Conservation (phyloP, 176 grass and related monocot species). For the Rhynchospora breviuscula region DNA sequence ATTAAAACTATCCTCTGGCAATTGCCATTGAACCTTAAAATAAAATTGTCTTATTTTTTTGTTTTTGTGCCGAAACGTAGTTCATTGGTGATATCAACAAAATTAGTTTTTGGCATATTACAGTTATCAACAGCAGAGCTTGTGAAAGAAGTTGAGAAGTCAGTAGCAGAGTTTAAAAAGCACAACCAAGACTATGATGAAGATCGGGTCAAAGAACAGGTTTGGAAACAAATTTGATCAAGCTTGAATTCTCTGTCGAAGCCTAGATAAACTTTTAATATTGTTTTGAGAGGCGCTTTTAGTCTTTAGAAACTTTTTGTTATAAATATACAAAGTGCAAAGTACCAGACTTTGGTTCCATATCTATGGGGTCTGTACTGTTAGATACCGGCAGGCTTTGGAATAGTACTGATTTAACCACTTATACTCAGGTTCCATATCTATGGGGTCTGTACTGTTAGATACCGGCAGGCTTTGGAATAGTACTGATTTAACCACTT, state of each 20-base stretch:
- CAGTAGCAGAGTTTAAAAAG: slow-evolving; percentile 66
- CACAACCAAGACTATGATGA: slow-evolving; percentile 93
- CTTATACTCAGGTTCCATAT: not conserved
- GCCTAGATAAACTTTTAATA: not conserved
- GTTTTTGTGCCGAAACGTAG: not conserved
- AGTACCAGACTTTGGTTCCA: not conserved
- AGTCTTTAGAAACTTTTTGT: not conserved
- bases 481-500: not conserved
- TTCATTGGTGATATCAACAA: slow-evolving; percentile 21
- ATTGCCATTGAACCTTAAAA: too few relatives aligned
- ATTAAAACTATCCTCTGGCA: too few relatives aligned
- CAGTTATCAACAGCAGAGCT: slow-evolving; percentile 84
- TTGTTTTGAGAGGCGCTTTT: not conserved
- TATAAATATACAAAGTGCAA: not conserved
- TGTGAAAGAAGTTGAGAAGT: slow-evolving; percentile 82
- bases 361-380: not conserved
- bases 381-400: not conserved
- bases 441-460: not conserved
- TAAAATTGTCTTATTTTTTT: not conserved
- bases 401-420: not conserved
- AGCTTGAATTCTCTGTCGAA: not conserved
- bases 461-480: not conserved
- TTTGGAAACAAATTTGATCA: slow-evolving; percentile 29
- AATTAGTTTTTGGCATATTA: slow-evolving; percentile 17
- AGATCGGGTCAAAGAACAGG: slow-evolving; percentile 73